A percentile compares a stretch with the other conserved stretches of the same genome.
Evolutionary conservation across 129 eudicot species (phyloP).

Genomic region (Tagetes patula): DNA sequence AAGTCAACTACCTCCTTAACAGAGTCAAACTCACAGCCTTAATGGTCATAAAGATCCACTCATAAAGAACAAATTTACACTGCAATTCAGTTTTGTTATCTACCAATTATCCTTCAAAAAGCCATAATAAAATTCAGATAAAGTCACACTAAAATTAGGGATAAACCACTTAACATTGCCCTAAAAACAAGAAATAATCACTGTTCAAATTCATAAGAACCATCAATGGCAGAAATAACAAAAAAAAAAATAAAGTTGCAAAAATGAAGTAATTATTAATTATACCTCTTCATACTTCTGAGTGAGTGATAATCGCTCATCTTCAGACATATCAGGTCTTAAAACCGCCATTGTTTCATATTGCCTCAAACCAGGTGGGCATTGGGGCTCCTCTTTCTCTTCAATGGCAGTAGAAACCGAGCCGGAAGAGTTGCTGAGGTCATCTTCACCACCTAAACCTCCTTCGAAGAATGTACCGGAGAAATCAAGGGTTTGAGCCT

Average conservation of each 20-base stretch:
- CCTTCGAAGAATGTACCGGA: slow-evolving; percentile 80
- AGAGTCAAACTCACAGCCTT: neutral
- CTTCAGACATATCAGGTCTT: slow-evolving; percentile 92
- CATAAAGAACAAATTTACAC: neutral
- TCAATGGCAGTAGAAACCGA: slow-evolving; percentile 50
- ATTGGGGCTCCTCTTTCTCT: slow-evolving; percentile 78
- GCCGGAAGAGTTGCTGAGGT: slow-evolving; percentile 44
- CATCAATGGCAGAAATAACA: neutral
- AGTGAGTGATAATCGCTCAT: slow-evolving; percentile 74
- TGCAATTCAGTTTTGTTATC: neutral
- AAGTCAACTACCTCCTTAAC: neutral
- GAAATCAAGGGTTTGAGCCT: slow-evolving; percentile 63
- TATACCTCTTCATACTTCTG: slow-evolving; percentile 94
- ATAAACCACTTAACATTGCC: neutral
- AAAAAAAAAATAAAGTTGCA: neutral
- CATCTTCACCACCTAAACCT: slow-evolving; percentile 63
- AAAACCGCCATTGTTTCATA: slow-evolving; percentile 90
- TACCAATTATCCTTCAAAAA: neutral
- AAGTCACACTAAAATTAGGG: neutral
- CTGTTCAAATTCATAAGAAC: neutral
- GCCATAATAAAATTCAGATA: neutral
- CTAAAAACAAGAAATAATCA: neutral
- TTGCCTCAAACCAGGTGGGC: slow-evolving; percentile 86
- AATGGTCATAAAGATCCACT: neutral
- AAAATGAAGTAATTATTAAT: neutral